Evolutionary conservation across 1,284 basidiomycete genomes (phyloP), one percentile per base, ranked within the genome.

Genomic region (Termitomyces sp.): DNA sequence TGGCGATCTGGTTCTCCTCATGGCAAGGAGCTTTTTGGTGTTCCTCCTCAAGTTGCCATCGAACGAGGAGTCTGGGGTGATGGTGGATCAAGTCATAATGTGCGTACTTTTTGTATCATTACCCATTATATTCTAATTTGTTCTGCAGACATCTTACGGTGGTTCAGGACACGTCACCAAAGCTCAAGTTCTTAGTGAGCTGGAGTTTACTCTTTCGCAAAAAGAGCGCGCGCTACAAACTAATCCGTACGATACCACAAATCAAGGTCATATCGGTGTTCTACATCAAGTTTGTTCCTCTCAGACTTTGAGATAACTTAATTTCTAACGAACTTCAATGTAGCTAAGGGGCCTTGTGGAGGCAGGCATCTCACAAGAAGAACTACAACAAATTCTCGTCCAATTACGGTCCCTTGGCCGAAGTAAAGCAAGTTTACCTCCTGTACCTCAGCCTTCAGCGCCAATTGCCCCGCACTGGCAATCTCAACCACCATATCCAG

Each of bases 1-100:
- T 98, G 94, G 94, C 81, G 93, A 31, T 89, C 84, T 33, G 91
- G 91, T 34, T 86, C 88, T 9, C 87, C 88, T 1, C 78, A 78
- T 46, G 83, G 88, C n/a, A 81, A 82, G 55, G 90, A 94, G 66
- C 75, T 98, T 2, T 98, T 95, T 66, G 89, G 91, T 38, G 73
- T 82, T 28, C 80, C 81, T 3, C 77, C 84, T 38, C 91, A 93
- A 64, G 71, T 82, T 30, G 80, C 83, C 8, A 88, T 93, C 57
- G 91, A 93, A 67, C 80, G 85, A 15, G 83, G 84, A 34, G 81
- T 91, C 28, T 91, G 88, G 89, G 83, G 83, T 28, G 77, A 81
- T 33, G 77, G 78, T 40, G 71, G 72, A 26, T 54, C 67, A 26
- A 63, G 59, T 45, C 55, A 58, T 30, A 68, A 69, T 33, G 71